Percentiles rank a stretch among this genome's conserved stretches.
These are phyloP conservation scores for Tolypocladium inflatum DNA, from an alignment of 2,329 filamentous ascomycete species.

Conservation along the genomic window DNA sequence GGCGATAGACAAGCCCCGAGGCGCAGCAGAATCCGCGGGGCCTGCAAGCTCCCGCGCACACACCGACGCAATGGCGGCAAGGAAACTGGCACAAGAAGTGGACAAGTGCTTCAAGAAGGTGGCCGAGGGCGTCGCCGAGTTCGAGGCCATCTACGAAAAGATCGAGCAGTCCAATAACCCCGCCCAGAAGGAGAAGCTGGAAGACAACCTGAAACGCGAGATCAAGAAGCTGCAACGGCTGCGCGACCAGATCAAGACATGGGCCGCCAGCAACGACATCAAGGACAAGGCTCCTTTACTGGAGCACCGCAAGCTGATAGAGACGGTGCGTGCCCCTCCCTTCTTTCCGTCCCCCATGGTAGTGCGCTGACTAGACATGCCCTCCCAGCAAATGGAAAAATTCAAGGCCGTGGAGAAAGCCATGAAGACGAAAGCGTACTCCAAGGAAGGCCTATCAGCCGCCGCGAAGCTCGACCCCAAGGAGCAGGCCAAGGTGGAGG, in stretches of 20 bases:
- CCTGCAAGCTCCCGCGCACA: slow-evolving; percentile 3
- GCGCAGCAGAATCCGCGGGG: background rate
- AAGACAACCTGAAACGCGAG: slow-evolving; percentile 96
- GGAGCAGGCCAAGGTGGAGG: slow-evolving; percentile 87
- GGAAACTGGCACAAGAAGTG: slow-evolving; percentile 96
- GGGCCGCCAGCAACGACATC: slow-evolving; percentile 96
- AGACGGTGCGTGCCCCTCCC: slow-evolving; percentile 61
- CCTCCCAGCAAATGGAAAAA: slow-evolving; percentile 84
- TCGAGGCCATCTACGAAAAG: slow-evolving; percentile 96
- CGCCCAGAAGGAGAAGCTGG: slow-evolving; percentile 95
- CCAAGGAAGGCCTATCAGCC: slow-evolving; percentile 90
- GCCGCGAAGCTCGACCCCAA: slow-evolving; percentile 94
- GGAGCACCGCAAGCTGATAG: slow-evolving; percentile 91
- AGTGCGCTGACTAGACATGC: background rate
- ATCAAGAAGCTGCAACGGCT: slow-evolving; percentile 99
- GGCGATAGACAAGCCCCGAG: background rate
- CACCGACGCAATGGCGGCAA: slow-evolving; percentile 66
- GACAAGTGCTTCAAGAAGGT: slow-evolving; percentile 99
- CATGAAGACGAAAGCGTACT: slow-evolving; percentile 99
- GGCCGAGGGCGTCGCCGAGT: slow-evolving; percentile 80
- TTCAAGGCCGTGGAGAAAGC: slow-evolving; percentile 99
- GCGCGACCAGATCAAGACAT: slow-evolving; percentile 98
- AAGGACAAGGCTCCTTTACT: slow-evolving; percentile 96
- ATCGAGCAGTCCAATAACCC: slow-evolving; percentile 86
- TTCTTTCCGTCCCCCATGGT: background rate